These are phyloP conservation scores for Euphorbia celastroides DNA, from an alignment of 441 rosid species.

Conservation along the genomic window DNA sequence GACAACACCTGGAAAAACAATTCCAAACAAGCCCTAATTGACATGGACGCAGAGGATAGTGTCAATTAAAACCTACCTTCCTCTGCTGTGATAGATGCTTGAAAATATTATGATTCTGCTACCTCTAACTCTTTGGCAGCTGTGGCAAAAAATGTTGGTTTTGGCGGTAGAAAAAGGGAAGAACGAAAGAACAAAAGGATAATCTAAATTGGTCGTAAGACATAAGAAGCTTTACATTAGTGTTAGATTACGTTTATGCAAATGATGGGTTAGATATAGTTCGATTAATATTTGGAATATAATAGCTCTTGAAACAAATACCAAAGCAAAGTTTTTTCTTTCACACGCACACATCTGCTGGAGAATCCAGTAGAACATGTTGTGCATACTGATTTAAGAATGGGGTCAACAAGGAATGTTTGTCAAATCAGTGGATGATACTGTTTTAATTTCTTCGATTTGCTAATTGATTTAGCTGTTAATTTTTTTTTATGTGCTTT, in stretches of 20 bases:
- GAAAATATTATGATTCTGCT: neutral
- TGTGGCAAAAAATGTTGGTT: neutral
- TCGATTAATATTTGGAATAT: neutral
- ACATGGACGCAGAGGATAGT: neutral
- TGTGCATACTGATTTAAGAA: neutral
- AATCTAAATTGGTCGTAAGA: no score
- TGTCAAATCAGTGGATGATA: neutral
- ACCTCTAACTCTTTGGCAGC: neutral
- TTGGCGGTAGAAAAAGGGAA: no score
- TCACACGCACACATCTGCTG: constrained; percentile 1
- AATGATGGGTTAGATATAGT: neutral
- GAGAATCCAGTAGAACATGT: constrained; percentile 1
- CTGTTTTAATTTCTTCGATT: neutral
- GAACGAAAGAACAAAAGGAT: no score
- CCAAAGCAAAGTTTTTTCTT: constrained; percentile 1
- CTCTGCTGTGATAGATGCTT: neutral
- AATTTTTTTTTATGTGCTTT: neutral
- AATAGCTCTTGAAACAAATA: neutral
- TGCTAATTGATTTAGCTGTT: neutral
- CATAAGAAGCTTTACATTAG: neutral
- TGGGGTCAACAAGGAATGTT: neutral
- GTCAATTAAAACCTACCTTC: neutral
- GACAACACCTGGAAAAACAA: no score
- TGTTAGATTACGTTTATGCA: neutral
- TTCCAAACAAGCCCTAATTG: no score